Evolutionary conservation across 2,329 filamentous ascomycete species (phyloP).

Genomic region (Aureobasidium sp.): DNA sequence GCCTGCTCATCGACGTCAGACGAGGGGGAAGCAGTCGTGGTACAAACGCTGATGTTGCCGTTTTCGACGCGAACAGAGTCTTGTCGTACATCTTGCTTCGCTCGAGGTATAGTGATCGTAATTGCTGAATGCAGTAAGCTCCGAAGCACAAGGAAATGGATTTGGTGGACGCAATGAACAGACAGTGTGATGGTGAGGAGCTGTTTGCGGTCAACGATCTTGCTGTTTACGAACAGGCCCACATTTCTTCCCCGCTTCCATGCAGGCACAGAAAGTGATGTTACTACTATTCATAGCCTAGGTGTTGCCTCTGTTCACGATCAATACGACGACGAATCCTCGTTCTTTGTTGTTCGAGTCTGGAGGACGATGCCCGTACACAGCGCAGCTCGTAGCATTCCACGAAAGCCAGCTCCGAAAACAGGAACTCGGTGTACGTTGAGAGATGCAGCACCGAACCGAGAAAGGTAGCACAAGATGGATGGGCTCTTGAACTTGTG

Average conservation of each 20-base stretch:
- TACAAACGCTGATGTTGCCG: background rate
- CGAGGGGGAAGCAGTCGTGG: background rate
- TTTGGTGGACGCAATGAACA: too few relatives aligned
- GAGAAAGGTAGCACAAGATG: background rate
- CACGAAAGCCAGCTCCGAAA: background rate
- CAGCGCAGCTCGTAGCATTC: background rate
- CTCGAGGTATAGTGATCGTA: background rate
- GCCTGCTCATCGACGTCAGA: background rate
- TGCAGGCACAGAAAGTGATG: background rate
- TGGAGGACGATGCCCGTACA: too few relatives aligned
- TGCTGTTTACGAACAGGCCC: background rate
- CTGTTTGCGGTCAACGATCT: background rate
- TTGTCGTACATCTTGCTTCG: background rate
- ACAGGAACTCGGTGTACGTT: background rate
- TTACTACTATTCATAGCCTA: background rate
- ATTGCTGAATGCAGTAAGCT: too few relatives aligned
- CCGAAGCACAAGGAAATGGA: too few relatives aligned
- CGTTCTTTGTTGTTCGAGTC: background rate
- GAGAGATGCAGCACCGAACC: background rate
- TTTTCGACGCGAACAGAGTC: background rate
- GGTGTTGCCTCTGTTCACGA: background rate
- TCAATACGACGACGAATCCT: background rate
- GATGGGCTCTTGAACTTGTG: too few relatives aligned
- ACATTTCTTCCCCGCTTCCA: background rate
- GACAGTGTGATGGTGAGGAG: background rate